Base-by-base conservation (phyloP, 192 early-diverging fungal genomes). In the Coemansia sp. region DNA sequence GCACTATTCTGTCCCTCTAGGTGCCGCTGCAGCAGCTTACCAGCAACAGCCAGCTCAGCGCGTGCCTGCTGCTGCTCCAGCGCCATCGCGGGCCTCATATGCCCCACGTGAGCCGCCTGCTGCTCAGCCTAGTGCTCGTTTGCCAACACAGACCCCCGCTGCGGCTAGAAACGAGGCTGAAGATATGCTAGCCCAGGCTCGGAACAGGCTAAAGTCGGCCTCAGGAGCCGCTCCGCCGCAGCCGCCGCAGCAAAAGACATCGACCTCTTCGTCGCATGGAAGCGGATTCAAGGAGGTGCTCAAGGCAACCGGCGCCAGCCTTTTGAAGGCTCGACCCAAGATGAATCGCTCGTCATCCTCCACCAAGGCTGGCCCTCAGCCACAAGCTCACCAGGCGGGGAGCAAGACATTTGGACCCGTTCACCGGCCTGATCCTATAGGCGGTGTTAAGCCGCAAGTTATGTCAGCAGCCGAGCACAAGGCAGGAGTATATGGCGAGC, bases 231-330 rank as follows among this genome's bases (percentile, higher is more conserved):
- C 57, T 36, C 31, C 15, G 15, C 33, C 33, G 60, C 6, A 29
- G 9, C 16, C 13, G 13, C 12, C 24, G 40, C 22, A 40, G 68
- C 61, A 69, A 67, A 36, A 65, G 50, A 20, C 57, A 11, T 34
- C 16, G 31, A 8, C 33, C 24, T 2, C 57, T 16, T 31, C 33
- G 33, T 60, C 57, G 57, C 57, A 60, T 60, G 33, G 57, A 15
- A 62, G 58, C 24, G 80, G 80, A 9, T 36, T 82, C 43, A 82
- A 82, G 66, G 80, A 82, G 9, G 76, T 69, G 43, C 75, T 82
- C 5, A 77, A 82, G 66, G 65, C 75, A 3, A 82, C 75, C 0
- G 80, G 80, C 46, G 80, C 80, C 9, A 82, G 55, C 53, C 71
- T 82, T 49, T 70, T 82, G 31, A 63, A 68, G 62, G 63, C 72